Conservation (phyloP, 2,329 filamentous ascomycete genomes). For the Coniochaeta sp. region DNA sequence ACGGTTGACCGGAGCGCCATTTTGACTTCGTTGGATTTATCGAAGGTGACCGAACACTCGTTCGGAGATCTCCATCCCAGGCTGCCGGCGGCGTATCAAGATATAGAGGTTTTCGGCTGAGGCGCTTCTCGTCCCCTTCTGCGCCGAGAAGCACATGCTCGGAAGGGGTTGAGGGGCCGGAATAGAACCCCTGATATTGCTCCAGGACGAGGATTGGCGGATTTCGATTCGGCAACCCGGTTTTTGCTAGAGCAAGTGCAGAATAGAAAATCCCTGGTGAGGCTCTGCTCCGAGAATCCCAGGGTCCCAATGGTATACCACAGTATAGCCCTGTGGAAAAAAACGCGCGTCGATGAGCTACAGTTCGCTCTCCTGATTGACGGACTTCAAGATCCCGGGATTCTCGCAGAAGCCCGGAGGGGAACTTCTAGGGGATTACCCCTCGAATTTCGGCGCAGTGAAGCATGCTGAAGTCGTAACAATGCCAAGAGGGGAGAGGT, state of each 20-base stretch:
- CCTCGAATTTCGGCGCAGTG: neutral
- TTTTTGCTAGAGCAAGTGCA: neutral
- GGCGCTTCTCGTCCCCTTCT: neutral
- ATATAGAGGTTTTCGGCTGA: neutral
- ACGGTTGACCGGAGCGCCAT: constrained; percentile 10
- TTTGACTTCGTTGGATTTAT: neutral
- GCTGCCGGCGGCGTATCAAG: neutral
- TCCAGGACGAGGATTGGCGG: neutral
- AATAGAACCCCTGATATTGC: neutral
- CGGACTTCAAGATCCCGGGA: no score
- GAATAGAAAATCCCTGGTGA: neutral
- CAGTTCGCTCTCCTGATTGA: no score
- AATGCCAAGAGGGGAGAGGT: neutral
- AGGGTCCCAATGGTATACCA: neutral
- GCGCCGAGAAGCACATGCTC: neutral
- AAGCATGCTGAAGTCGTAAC: neutral
- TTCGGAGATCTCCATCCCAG: neutral
- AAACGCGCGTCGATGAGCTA: neutral
- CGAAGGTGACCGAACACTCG: neutral
- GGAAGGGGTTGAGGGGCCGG: neutral
- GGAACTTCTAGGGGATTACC: no score
- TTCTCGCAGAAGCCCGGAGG: no score
- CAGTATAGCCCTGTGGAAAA: no score
- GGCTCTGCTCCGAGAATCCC: neutral
- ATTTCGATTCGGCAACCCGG: neutral